These are phyloP conservation scores for Chlamydomonas asymmetrica DNA, from an alignment of 139 green algal genomes.

Conservation along the genomic window DNA sequence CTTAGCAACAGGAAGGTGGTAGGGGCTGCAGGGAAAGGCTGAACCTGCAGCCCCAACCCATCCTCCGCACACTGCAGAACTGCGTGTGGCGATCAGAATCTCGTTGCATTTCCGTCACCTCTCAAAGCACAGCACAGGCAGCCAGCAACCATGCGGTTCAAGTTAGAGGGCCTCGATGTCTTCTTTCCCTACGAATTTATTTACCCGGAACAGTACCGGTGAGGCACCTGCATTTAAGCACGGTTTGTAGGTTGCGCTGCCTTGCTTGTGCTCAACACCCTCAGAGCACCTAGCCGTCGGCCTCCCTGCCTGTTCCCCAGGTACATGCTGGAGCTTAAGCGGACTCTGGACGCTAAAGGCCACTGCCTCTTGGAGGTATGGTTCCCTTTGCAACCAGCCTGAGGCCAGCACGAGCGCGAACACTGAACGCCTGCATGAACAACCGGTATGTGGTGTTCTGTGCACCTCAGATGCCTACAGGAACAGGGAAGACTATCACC, in stretches of 20 bases:
- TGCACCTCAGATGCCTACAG: conserved; percentile 93
- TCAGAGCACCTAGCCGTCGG: neutral
- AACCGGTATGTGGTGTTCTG: conserved; percentile 1
- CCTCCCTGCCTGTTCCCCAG: neutral
- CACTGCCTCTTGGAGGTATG: conserved; percentile 95
- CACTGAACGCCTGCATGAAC: neutral
- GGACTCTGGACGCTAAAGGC: conserved; percentile 91
- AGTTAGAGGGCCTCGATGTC: conserved; percentile 91
- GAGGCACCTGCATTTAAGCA: neutral
- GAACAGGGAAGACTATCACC: conserved; percentile 99
- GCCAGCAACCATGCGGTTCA: conserved; percentile 82
- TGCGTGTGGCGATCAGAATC: too few relatives aligned
- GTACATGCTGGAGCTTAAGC: conserved; percentile 99
- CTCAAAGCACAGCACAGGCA: too few relatives aligned
- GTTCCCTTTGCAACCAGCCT: neutral
- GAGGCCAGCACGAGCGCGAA: neutral
- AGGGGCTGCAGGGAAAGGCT: too few relatives aligned
- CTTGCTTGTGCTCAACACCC: neutral
- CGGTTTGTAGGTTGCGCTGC: neutral
- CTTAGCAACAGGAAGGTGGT: too few relatives aligned
- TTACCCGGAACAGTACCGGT: conserved; percentile 95
- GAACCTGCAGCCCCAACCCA: too few relatives aligned
- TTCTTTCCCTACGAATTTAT: conserved; percentile 98
- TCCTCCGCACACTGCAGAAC: too few relatives aligned
- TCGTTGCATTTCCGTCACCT: too few relatives aligned